Percentiles rank a stretch among this genome's conserved stretches.
These are phyloP conservation scores for Candida ascalaphidarum DNA, from an alignment of 805 yeast genomes.

Conservation along the genomic window DNA sequence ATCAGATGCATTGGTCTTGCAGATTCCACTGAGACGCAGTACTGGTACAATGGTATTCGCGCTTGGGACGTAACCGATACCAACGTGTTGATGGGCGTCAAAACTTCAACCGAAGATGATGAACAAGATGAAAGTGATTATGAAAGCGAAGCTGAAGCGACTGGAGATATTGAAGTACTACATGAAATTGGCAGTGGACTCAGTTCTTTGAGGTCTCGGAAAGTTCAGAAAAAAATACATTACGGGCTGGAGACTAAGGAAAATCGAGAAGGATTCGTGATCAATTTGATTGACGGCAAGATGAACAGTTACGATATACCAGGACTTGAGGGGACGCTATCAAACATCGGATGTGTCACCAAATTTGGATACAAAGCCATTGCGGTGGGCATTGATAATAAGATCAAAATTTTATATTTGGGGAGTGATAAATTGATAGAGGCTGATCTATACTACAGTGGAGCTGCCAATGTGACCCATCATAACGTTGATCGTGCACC, in stretches of 20 bases:
- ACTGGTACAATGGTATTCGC: constrained; percentile 59
- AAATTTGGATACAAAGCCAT: constrained; percentile 75
- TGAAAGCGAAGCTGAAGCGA: neutral
- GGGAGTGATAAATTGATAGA: constrained; percentile 70
- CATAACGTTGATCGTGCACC: constrained; percentile 7
- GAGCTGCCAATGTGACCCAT: constrained; percentile 7
- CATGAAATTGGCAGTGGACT: constrained; percentile 1
- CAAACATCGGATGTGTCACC: constrained; percentile 50
- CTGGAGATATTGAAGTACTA: neutral
- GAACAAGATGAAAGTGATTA: constrained; percentile 10
- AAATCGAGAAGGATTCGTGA: constrained; percentile 78
- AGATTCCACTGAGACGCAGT: constrained; percentile 60
- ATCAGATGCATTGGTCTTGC: constrained; percentile 84
- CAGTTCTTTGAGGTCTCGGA: constrained; percentile 12
- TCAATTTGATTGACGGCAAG: constrained; percentile 55
- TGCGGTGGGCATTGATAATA: constrained; percentile 66
- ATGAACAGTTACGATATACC: constrained; percentile 47
- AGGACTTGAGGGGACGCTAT: constrained; percentile 26
- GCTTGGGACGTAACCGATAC: constrained; percentile 76
- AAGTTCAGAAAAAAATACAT: neutral
- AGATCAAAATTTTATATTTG: constrained; percentile 62
- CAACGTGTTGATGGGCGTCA: constrained; percentile 62
- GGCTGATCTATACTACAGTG: constrained; percentile 42
- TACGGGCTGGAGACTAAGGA: constrained; percentile 11
- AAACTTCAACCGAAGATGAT: constrained; percentile 6